These are phyloP conservation scores for Exophiala oligosperma DNA, from an alignment of 2,329 filamentous ascomycete genomes.

Conservation along the genomic window DNA sequence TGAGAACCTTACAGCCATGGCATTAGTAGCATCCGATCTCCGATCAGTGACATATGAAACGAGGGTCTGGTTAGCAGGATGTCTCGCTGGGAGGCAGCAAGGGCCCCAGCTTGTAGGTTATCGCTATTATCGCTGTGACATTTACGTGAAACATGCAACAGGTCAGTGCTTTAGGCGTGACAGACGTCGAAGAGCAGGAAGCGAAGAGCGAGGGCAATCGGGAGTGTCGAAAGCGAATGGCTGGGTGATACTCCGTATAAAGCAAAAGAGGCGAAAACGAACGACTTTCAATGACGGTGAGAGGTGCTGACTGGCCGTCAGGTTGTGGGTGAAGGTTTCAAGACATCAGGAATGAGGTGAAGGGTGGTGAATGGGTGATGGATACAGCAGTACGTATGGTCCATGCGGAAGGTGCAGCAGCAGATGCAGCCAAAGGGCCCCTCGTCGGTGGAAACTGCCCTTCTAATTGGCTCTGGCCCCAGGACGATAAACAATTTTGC, in stretches of 20 bases:
- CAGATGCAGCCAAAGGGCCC: background rate
- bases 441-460: background rate
- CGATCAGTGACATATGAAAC: background rate
- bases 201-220: background rate
- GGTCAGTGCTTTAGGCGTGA: background rate
- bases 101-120: background rate
- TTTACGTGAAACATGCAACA: background rate
- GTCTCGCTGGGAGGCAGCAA: background rate
- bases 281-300: background rate
- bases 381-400: background rate
- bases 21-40: background rate
- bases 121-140: background rate
- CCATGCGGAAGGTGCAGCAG: background rate
- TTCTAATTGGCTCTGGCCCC: background rate
- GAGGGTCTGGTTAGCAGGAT: background rate
- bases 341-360: conserved; percentile 3
- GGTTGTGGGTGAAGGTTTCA: conserved; percentile 1
- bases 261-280: background rate
- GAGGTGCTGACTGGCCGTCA: background rate
- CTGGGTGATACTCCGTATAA: background rate
- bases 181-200: background rate
- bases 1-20: background rate
- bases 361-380: too few species aligned
- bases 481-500: background rate
- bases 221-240: background rate